Base-by-base conservation (phyloP, 805 yeast genomes). In the Candida tallmaniae region DNA sequence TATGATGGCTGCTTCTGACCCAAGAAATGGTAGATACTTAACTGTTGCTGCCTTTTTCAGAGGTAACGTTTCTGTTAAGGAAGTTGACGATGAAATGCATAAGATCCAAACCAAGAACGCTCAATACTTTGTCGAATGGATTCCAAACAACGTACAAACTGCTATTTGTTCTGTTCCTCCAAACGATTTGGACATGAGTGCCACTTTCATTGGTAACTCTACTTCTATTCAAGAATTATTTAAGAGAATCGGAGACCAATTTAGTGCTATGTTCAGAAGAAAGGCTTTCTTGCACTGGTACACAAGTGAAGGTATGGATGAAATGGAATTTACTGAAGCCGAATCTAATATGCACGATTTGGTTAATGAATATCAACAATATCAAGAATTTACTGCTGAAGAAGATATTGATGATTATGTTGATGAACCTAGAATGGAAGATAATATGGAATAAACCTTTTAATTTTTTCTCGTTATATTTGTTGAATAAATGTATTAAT, bases 261-360 rank as follows among this genome's bases (percentile, higher is more conserved):
- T 88, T 66, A 72, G 81, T 49, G 89, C 88, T 41, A 88, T 88
- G 96, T 88, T 83, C 66, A 77, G 85, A 60, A 85, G 93, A 70
- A 83, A 82, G 62, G 96, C 96, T 45, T 88, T 88, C 78, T 80
- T 88, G 67, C 96, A 88, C 65, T 88, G 96, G 96, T 88, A 86
- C 67, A 84, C 93, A 7, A 75, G 81, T 49, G 96, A 88, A 65
- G 96, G 96, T 69, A 88, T 88, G 96, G 96, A 88, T 56, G 94
- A 83, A 67, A 74, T 80, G 72, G 96, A 88, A 68, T 88, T 88
- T 63, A 77, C 87, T 39, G 96, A 88, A 69, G 96, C 96, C 35
- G 94, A 86, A 67, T 80, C 90, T 36, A 84, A 88, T 60, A 78
- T 88, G 88, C 76, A 75, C 49, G 96, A 88, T 64, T 72, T 88